Percentiles rank a stretch among this genome's conserved stretches.
phyloP scores from a whole-genome alignment of 192 early-diverging fungal species.

The Glomus cerebriforme region DNA sequence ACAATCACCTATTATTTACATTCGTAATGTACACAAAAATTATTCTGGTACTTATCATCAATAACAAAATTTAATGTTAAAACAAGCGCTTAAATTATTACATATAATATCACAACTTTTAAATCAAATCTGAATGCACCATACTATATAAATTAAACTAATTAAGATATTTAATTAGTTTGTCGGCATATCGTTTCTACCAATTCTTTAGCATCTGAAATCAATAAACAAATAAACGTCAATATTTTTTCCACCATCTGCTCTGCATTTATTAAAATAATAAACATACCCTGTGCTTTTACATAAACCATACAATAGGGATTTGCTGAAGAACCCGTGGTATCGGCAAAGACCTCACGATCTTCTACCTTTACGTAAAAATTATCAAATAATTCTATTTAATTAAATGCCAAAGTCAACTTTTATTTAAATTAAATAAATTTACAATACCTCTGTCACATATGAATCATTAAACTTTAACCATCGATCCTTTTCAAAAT shows the following conservation, averaged over 20 bases:
- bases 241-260: not conserved
- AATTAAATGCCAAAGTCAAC: not conserved
- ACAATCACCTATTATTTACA: not conserved
- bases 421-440: not conserved
- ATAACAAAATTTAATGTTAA: not conserved
- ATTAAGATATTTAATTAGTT: not conserved
- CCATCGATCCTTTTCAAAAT: slow-evolving; percentile 60
- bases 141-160: not conserved
- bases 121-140: not conserved
- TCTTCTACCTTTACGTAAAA: slow-evolving; percentile 43
- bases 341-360: slow-evolving; percentile 57
- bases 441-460: slow-evolving; percentile 56
- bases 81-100: not conserved
- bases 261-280: not conserved
- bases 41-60: too few relatives aligned
- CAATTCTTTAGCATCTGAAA: slow-evolving; percentile 15
- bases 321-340: slow-evolving; percentile 60
- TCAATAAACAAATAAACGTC: not conserved
- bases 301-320: slow-evolving; percentile 77
- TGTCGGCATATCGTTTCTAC: slow-evolving; percentile 9
- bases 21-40: too few relatives aligned
- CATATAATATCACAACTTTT: not conserved
- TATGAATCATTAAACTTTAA: slow-evolving; percentile 74
- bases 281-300: slow-evolving; percentile 36
- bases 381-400: not conserved